Conservation (phyloP, 2,329 filamentous ascomycete species). For the Monosporascus sp. region DNA sequence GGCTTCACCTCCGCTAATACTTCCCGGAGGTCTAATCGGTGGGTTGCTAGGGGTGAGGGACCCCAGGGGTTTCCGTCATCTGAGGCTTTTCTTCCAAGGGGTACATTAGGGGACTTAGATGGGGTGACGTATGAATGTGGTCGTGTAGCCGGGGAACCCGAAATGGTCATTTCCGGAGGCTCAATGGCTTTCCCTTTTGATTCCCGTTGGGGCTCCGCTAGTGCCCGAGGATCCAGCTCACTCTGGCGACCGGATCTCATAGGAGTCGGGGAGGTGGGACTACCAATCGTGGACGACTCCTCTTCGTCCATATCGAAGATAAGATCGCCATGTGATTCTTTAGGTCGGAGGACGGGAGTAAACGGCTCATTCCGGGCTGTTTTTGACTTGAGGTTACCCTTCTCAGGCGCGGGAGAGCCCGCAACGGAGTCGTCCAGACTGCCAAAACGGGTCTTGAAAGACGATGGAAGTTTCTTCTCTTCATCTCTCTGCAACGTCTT, state of each 20-base stretch:
- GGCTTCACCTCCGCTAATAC: slow-evolving; percentile 63
- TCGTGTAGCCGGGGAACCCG: slow-evolving; percentile 8
- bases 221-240: slow-evolving; percentile 26
- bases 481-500: slow-evolving; percentile 58
- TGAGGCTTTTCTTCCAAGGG: slow-evolving; percentile 9
- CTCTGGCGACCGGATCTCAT: slow-evolving; percentile 10
- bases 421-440: slow-evolving; percentile 58
- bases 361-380: slow-evolving; percentile 47
- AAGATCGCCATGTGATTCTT: slow-evolving; percentile 65
- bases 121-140: slow-evolving; percentile 4
- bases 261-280: slow-evolving; percentile 25
- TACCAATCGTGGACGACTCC: slow-evolving; percentile 29
- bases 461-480: slow-evolving; percentile 56
- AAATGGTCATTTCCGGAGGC: slow-evolving; percentile 2
- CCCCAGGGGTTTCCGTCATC: slow-evolving; percentile 43
- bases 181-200: slow-evolving; percentile 31
- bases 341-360: slow-evolving; percentile 64
- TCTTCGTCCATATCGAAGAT: slow-evolving; percentile 96
- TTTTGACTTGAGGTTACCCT: slow-evolving; percentile 41
- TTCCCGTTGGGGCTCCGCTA: slow-evolving; percentile 34
- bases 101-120: slow-evolving; percentile 7
- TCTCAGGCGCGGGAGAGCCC: slow-evolving; percentile 38
- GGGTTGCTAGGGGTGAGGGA: slow-evolving; percentile 44
- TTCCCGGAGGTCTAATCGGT: slow-evolving; percentile 68
- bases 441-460: slow-evolving; percentile 54